These are phyloP conservation scores for Mollisiaceae sp. DNA, from an alignment of 2,329 filamentous ascomycete species.

Conservation along the genomic window DNA sequence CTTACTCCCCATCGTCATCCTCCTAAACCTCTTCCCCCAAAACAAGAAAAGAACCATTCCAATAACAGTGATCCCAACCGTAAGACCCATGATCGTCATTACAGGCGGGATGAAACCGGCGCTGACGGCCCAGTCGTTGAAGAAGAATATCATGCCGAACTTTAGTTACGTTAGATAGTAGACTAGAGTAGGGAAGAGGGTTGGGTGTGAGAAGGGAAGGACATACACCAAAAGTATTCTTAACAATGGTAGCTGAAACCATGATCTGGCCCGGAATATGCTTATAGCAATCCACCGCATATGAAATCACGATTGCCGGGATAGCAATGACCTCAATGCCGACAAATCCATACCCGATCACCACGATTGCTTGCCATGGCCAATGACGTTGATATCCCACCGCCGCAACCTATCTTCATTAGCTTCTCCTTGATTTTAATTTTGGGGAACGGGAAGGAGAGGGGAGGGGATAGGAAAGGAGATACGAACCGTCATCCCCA, in stretches of 20 bases:
- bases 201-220: neutral
- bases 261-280: slow-evolving; percentile 63
- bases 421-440: neutral
- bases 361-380: slow-evolving; percentile 57
- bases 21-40: slow-evolving; percentile 60
- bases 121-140: slow-evolving; percentile 55
- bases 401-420: slow-evolving; percentile 42
- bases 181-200: neutral
- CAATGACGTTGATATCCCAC: slow-evolving; percentile 57
- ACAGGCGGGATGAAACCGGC: slow-evolving; percentile 58
- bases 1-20: slow-evolving; percentile 56
- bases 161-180: slow-evolving; percentile 10
- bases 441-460: no score
- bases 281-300: slow-evolving; percentile 66
- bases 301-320: slow-evolving; percentile 59
- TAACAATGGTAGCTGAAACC: slow-evolving; percentile 64
- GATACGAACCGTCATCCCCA: slow-evolving; percentile 56
- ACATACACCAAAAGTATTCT: slow-evolving; percentile 60
- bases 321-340: slow-evolving; percentile 62
- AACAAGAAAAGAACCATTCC: slow-evolving; percentile 58
- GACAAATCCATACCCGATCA: slow-evolving; percentile 59
- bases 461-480: neutral
- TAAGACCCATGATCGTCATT: slow-evolving; percentile 60
- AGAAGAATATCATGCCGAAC: slow-evolving; percentile 61
- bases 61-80: slow-evolving; percentile 57